These are phyloP conservation scores for Ceratocystis huliohia DNA, from an alignment of 2,329 filamentous ascomycete genomes.

Conservation along the genomic window DNA sequence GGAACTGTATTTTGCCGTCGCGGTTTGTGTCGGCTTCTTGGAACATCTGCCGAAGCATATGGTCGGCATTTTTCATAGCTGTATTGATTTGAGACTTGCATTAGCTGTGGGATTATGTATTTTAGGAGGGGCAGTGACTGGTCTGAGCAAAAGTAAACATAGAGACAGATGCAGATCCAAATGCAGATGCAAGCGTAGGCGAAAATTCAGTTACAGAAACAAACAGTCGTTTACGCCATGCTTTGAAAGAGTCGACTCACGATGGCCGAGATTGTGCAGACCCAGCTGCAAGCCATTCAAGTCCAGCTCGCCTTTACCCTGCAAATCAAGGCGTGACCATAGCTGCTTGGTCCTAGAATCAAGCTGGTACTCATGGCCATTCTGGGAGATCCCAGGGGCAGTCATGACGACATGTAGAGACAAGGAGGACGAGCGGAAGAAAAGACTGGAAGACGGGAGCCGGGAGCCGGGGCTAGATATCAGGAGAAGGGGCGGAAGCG, in stretches of 20 bases:
- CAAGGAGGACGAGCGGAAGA: not conserved
- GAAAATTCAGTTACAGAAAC: not conserved
- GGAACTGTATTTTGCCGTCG: constrained; percentile 82
- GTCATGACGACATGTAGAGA: constrained; percentile 16
- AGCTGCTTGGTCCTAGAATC: constrained; percentile 72
- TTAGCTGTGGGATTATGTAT: not conserved
- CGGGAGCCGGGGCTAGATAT: not conserved
- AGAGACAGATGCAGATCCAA: not conserved
- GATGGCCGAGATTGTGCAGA: constrained; percentile 79
- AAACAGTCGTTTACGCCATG: not conserved
- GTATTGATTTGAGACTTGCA: constrained; percentile 6
- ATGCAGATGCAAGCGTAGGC: too few relatives aligned
- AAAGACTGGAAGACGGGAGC: not conserved
- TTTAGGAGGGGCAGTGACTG: not conserved
- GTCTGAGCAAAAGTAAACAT: not conserved
- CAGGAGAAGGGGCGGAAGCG: not conserved
- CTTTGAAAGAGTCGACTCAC: constrained; percentile 35
- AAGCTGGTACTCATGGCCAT: constrained; percentile 37
- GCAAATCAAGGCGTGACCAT: constrained; percentile 71
- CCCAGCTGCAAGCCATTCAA: constrained; percentile 73
- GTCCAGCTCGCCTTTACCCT: constrained; percentile 67
- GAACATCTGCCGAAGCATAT: constrained; percentile 69
- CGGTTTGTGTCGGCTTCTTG: constrained; percentile 71
- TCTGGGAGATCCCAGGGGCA: constrained; percentile 14
- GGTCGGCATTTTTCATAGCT: constrained; percentile 81